Evolutionary conservation across 176 grass and related monocot genomes (phyloP).

Genomic region (Leersia perrieri): DNA sequence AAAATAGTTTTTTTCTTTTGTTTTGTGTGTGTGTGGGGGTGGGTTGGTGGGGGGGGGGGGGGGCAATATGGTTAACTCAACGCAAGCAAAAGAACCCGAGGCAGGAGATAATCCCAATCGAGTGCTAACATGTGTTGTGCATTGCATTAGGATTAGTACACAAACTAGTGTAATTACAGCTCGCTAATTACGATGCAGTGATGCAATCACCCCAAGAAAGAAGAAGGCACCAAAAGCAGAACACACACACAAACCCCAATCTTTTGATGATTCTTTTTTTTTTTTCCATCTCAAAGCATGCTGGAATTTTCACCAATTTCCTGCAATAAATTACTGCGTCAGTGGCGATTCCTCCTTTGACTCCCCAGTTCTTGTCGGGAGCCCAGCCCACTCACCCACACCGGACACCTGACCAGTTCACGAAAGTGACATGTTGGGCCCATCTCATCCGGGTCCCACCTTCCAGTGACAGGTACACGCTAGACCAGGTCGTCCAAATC

Average conservation of each 20-base stretch:
- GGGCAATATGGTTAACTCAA: neutral
- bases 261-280: no score
- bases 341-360: conserved; percentile 32
- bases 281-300: neutral
- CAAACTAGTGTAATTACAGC: neutral
- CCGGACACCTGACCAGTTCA: accelerated
- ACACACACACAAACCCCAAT: neutral
- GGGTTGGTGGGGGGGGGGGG: no score
- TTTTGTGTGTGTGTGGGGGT: no score
- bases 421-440: accelerated
- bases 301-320: neutral
- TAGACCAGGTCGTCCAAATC: neutral
- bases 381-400: neutral
- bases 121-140: neutral
- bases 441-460: accelerated
- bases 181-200: neutral
- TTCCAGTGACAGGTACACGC: neutral
- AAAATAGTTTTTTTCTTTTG: neutral
- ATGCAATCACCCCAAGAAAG: neutral
- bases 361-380: conserved; percentile 22
- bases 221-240: neutral
- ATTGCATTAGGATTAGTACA: neutral
- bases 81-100: neutral
- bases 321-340: neutral
- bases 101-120: neutral